Evolutionary conservation across 2,329 filamentous ascomycete species (phyloP).

Genomic region (Teratosphaeria zuluensis): DNA sequence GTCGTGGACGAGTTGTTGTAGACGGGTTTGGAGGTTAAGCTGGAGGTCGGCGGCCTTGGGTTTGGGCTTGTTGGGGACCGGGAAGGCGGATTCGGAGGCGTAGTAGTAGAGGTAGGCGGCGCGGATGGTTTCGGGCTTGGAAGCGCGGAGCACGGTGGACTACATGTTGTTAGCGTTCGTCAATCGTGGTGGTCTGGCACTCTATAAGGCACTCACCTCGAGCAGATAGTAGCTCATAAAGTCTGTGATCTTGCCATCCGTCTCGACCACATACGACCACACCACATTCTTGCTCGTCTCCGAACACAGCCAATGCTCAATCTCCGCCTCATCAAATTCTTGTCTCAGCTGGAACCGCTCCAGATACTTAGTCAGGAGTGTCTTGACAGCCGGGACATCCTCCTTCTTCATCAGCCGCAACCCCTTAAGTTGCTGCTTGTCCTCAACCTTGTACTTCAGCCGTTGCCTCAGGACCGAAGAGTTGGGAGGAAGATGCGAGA

Average conservation of each 20-base stretch:
- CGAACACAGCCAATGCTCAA: constrained; percentile 79
- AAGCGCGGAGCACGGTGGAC: constrained; percentile 77
- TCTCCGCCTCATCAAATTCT: constrained; percentile 67
- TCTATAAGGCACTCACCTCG: constrained; percentile 37
- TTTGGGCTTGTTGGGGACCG: constrained; percentile 2
- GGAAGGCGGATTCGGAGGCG: constrained; percentile 69
- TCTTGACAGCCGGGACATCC: constrained; percentile 67
- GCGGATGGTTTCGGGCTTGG: constrained; percentile 64
- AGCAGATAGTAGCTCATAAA: constrained; percentile 96
- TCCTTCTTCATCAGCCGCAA: constrained; percentile 69
- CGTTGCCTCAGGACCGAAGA: constrained; percentile 82
- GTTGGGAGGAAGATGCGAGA: constrained; percentile 74
- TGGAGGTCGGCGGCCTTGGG: constrained; percentile 33
- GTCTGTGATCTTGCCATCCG: constrained; percentile 74
- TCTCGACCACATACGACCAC: constrained; percentile 84
- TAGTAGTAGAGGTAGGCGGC: constrained; percentile 98
- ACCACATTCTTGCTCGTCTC: constrained; percentile 71
- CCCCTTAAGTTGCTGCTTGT: constrained; percentile 58
- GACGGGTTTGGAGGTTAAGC: constrained; percentile 56
- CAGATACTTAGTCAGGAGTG: constrained; percentile 68
- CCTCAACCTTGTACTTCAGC: constrained; percentile 71
- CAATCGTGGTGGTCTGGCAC: neutral
- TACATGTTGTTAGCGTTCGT: neutral
- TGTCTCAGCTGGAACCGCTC: constrained; percentile 75
- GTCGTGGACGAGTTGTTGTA: constrained; percentile 74